A percentile compares a stretch with the other conserved stretches of the same genome.
phyloP scores from a whole-genome alignment of 1,284 basidiomycete genomes.

The Marasmius tenuissimus region DNA sequence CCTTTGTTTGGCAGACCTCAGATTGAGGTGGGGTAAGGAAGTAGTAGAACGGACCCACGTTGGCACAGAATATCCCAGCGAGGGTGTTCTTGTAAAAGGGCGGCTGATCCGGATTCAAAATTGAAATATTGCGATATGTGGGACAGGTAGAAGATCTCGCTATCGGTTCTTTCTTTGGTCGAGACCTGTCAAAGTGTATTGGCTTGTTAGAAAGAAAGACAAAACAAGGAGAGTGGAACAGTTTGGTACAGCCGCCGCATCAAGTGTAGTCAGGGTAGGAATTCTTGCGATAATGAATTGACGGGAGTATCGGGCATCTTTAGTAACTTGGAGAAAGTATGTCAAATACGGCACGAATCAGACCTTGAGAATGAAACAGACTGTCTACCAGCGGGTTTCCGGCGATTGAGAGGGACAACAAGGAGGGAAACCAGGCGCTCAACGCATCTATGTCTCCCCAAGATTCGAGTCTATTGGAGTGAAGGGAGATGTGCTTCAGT shows the following conservation, averaged over 20 bases:
- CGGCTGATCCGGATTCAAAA: slow-evolving; percentile 37
- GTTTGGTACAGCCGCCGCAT: slow-evolving; percentile 62
- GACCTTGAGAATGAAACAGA: slow-evolving; percentile 26
- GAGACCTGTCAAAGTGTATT: slow-evolving; percentile 52
- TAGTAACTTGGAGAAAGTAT: slow-evolving; percentile 9
- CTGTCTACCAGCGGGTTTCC: slow-evolving; percentile 66
- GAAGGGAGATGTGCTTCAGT: slow-evolving; percentile 64
- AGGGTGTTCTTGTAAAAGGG: slow-evolving; percentile 51
- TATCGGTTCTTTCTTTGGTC: slow-evolving; percentile 75
- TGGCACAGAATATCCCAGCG: slow-evolving; percentile 62
- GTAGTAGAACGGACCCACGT: slow-evolving; percentile 45
- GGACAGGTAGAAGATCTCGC: slow-evolving; percentile 84
- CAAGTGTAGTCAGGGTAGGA: slow-evolving; percentile 60
- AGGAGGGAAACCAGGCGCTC: slow-evolving; percentile 59
- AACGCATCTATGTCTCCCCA: slow-evolving; percentile 79
- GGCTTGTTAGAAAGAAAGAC: not conserved
- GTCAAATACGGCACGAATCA: slow-evolving; percentile 11
- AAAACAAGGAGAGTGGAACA: slow-evolving; percentile 3
- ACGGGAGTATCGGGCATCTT: slow-evolving; percentile 45
- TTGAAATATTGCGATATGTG: slow-evolving; percentile 47
- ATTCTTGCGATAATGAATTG: slow-evolving; percentile 75
- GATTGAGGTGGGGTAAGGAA: not conserved
- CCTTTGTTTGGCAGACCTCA: slow-evolving; percentile 36
- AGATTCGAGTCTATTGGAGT: slow-evolving; percentile 55
- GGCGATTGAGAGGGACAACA: slow-evolving; percentile 58